phyloP scores from a whole-genome alignment of 305 asterid species.

The Solanum hybrid region DNA sequence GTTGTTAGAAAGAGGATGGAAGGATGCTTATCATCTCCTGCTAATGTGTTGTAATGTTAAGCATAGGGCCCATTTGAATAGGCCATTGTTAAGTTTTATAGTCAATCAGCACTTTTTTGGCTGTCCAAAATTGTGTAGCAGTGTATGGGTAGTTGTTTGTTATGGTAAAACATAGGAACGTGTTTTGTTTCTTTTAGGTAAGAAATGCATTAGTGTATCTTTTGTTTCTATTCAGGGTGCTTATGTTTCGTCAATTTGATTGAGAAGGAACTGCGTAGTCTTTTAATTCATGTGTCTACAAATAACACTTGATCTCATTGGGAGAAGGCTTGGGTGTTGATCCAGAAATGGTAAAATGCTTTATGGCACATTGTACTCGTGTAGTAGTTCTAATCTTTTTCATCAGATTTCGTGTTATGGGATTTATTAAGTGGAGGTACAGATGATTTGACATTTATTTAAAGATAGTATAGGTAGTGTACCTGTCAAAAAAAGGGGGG shows the following conservation, averaged over 20 bases:
- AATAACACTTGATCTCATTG: not conserved
- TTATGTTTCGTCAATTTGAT: not conserved
- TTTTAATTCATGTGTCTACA: not conserved
- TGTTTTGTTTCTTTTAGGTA: not conserved
- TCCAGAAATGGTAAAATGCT: not conserved
- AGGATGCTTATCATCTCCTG: not conserved
- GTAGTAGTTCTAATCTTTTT: not conserved
- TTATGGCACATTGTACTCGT: not conserved
- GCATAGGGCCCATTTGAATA: not conserved
- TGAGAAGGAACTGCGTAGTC: not conserved
- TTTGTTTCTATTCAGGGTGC: not conserved
- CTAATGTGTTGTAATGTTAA: not conserved
- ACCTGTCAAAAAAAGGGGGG: not conserved
- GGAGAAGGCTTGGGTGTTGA: not conserved
- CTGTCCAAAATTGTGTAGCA: not conserved
- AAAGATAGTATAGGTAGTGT: not conserved
- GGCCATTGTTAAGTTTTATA: not conserved
- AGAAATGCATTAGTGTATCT: not conserved
- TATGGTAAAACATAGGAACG: not conserved
- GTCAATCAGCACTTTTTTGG: not conserved
- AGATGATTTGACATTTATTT: not conserved
- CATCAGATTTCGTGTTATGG: not conserved
- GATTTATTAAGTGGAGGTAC: not conserved
- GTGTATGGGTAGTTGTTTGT: not conserved
- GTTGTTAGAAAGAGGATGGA: not conserved